These are phyloP conservation scores for Paecilomyces sp. DNA, from an alignment of 2,329 filamentous ascomycete species.

Conservation along the genomic window DNA sequence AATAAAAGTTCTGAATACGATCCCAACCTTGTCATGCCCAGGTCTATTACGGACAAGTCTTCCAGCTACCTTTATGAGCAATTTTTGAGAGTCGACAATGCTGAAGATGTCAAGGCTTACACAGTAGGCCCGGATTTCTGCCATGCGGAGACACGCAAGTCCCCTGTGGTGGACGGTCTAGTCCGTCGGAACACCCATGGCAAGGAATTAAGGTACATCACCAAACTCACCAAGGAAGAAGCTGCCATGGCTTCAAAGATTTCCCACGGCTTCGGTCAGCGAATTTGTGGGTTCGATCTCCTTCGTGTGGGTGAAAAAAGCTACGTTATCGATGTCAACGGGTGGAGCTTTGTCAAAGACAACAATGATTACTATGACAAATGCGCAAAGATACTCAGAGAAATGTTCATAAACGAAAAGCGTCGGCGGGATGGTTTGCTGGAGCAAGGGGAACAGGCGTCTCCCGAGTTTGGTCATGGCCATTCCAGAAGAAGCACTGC, in stretches of 20 bases:
- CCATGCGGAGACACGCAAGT: slow-evolving; percentile 95
- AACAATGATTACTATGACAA: slow-evolving; percentile 98
- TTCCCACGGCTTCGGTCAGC: slow-evolving; percentile 82
- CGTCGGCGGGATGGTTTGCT: slow-evolving; percentile 25
- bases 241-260: slow-evolving; percentile 83
- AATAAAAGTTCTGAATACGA: slow-evolving; percentile 98
- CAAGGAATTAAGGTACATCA: slow-evolving; percentile 94
- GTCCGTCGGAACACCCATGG: slow-evolving; percentile 95
- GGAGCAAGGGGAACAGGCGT: slow-evolving; percentile 26
- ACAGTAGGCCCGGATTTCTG: slow-evolving; percentile 91
- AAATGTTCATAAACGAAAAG: slow-evolving; percentile 81
- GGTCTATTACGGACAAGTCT: slow-evolving; percentile 70
- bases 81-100: slow-evolving; percentile 93
- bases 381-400: slow-evolving; percentile 74
- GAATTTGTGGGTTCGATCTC: slow-evolving; percentile 93
- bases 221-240: slow-evolving; percentile 72
- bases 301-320: slow-evolving; percentile 81
- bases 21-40: slow-evolving; percentile 64
- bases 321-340: slow-evolving; percentile 98
- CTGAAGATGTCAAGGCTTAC: slow-evolving; percentile 97
- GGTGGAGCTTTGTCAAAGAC: slow-evolving; percentile 99
- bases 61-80: slow-evolving; percentile 95
- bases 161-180: slow-evolving; percentile 90
- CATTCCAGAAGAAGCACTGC: slow-evolving; percentile 30
- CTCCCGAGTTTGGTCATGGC: slow-evolving; percentile 17